These are phyloP conservation scores for Fusarium nisikadoi DNA, from an alignment of 2,329 filamentous ascomycete genomes.

Conservation along the genomic window DNA sequence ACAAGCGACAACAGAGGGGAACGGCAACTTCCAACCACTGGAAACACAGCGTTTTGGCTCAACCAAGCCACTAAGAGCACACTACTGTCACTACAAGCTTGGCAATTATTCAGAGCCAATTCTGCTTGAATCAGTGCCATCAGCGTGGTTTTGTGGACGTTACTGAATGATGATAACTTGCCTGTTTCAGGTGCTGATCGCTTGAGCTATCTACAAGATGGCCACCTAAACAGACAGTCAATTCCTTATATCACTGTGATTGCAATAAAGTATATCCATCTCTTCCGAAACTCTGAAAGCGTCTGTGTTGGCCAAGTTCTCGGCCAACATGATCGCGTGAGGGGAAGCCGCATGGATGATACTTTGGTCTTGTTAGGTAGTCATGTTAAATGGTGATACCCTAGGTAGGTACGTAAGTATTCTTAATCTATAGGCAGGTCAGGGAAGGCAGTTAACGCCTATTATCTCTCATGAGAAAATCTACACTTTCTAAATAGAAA, in stretches of 20 bases:
- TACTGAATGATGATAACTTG: background rate
- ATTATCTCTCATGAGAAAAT: background rate
- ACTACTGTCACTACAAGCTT: constrained; percentile 8
- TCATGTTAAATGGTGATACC: background rate
- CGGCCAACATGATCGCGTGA: constrained; percentile 22
- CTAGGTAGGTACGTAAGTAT: background rate
- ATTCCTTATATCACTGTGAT: background rate
- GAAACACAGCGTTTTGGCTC: background rate
- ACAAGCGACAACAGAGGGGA: constrained; percentile 11
- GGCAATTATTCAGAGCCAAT: constrained; percentile 6
- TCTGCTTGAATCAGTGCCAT: background rate
- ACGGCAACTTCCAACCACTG: constrained; percentile 31
- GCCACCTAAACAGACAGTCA: too few species aligned
- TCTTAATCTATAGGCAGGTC: background rate
- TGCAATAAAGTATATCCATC: background rate
- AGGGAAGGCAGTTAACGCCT: background rate
- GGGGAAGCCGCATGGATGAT: background rate
- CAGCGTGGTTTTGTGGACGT: background rate
- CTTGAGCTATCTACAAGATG: background rate
- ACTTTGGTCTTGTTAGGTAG: background rate
- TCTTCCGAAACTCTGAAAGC: background rate
- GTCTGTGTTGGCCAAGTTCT: constrained; percentile 9
- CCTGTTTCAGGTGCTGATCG: background rate
- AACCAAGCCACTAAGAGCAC: constrained; percentile 18
- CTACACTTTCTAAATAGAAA: background rate